A percentile compares a stretch with the other conserved stretches of the same genome.
These are phyloP conservation scores for Cryptococcus maquisensis DNA, from an alignment of 1,284 basidiomycete species.

Conservation along the genomic window DNA sequence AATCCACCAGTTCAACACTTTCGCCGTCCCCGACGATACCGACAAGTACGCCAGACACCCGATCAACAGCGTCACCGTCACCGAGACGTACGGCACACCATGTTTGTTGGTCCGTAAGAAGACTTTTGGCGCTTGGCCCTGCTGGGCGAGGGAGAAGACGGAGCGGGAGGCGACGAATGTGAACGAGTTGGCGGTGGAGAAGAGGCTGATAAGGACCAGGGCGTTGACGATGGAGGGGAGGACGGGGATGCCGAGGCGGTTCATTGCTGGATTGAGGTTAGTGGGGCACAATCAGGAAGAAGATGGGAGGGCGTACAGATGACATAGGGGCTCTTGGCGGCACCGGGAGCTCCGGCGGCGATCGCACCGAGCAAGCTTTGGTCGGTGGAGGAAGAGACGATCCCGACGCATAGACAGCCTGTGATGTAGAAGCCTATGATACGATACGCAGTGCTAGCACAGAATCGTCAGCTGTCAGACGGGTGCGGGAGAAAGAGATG, in stretches of 20 bases:
- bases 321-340: constrained; percentile 29
- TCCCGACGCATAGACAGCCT: constrained; percentile 33
- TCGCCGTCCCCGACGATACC: constrained; percentile 25
- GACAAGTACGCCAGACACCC: constrained; percentile 45
- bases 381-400: constrained; percentile 21
- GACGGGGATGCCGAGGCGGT: constrained; percentile 38
- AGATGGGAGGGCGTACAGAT: constrained; percentile 20
- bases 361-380: constrained; percentile 23
- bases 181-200: constrained; percentile 21
- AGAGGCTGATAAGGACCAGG: constrained; percentile 17
- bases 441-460: constrained; percentile 32
- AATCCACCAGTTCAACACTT: constrained; percentile 35
- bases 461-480: no score
- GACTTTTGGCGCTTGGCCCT: constrained; percentile 51
- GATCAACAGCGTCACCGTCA: constrained; percentile 32
- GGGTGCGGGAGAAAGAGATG: no score
- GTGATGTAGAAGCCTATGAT: constrained; percentile 37
- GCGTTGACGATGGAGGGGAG: constrained; percentile 45
- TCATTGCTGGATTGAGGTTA: constrained; percentile 27
- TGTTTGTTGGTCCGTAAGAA: constrained; percentile 52
- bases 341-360: constrained; percentile 19
- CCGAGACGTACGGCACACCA: constrained; percentile 45
- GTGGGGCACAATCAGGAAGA: constrained; percentile 1
- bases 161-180: constrained; percentile 34
- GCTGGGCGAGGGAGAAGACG: constrained; percentile 50